Conservation (phyloP, 768 basidiomycete genomes). For the Kwoniella sp. region DNA sequence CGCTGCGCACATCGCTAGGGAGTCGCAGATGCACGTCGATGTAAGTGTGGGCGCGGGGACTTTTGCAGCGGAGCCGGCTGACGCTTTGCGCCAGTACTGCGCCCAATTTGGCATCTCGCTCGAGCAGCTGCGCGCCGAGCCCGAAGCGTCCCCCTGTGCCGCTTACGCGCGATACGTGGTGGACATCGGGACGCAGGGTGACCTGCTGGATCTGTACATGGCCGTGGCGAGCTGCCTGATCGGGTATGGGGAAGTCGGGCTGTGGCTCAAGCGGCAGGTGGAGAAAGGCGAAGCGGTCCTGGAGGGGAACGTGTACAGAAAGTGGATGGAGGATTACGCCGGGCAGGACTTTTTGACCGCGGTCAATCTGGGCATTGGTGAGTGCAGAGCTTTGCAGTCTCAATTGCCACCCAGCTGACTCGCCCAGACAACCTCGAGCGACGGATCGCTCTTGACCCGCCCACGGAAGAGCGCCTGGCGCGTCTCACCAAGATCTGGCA, state of each 20-base stretch:
- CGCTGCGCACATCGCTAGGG: conserved; percentile 62
- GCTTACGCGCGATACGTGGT: conserved; percentile 85
- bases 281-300: conserved; percentile 57
- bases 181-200: conserved; percentile 73
- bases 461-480: conserved; percentile 58
- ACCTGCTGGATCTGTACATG: conserved; percentile 67
- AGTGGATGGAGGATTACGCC: conserved; percentile 61
- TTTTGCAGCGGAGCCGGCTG: background rate
- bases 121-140: conserved; percentile 60
- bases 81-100: conserved; percentile 55
- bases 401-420: background rate
- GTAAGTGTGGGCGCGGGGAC: conserved; percentile 34
- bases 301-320: conserved; percentile 67
- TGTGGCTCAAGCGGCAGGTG: conserved; percentile 68
- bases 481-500: conserved; percentile 73
- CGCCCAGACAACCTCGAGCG: conserved; percentile 67
- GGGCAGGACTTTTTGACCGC: conserved; percentile 68
- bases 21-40: conserved; percentile 66
- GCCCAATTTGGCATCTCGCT: conserved; percentile 63
- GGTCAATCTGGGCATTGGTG: conserved; percentile 70
- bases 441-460: conserved; percentile 60
- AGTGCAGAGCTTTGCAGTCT: conserved; percentile 35
- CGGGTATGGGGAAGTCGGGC: conserved; percentile 87
- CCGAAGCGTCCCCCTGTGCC: conserved; percentile 67
- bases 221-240: conserved; percentile 79